Percentiles rank a stretch among this genome's conserved stretches.
These are phyloP conservation scores for Lunasporangiospora selenospora DNA, from an alignment of 192 early-diverging fungal species.

Conservation along the genomic window DNA sequence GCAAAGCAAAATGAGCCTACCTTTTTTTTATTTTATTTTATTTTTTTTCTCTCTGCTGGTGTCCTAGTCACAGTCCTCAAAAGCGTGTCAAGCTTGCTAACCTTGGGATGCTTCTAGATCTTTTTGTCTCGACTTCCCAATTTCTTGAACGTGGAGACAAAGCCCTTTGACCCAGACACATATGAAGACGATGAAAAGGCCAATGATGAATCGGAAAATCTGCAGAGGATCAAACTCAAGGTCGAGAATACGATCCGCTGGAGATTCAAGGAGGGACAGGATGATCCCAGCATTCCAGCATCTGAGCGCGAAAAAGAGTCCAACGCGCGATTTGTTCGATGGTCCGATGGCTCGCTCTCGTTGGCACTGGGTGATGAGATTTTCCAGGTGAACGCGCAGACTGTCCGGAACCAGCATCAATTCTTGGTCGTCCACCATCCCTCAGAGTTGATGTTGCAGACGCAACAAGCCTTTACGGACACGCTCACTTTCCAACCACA, in stretches of 20 bases:
- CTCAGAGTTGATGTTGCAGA: slow-evolving; percentile 66
- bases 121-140: slow-evolving; percentile 67
- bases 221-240: slow-evolving; percentile 50
- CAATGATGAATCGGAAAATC: slow-evolving; percentile 44
- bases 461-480: slow-evolving; percentile 64
- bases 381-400: slow-evolving; percentile 69
- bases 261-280: slow-evolving; percentile 58
- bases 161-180: slow-evolving; percentile 65
- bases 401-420: slow-evolving; percentile 59
- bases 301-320: slow-evolving; percentile 64
- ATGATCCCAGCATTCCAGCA: slow-evolving; percentile 39
- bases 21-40: not conserved
- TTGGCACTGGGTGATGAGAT: slow-evolving; percentile 76
- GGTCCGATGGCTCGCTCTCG: slow-evolving; percentile 80
- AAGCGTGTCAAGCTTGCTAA: not conserved
- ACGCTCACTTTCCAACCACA: slow-evolving; percentile 72
- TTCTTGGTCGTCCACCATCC: slow-evolving; percentile 68
- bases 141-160: slow-evolving; percentile 69
- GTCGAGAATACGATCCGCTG: slow-evolving; percentile 82
- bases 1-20: not conserved
- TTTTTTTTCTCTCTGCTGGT: not conserved
- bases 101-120: slow-evolving; percentile 8
- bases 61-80: no score
- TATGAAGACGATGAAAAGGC: slow-evolving; percentile 57
- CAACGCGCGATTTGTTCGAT: slow-evolving; percentile 77